phyloP scores from a whole-genome alignment of 2,329 filamentous ascomycete species.

The Thelonectria discophora region DNA sequence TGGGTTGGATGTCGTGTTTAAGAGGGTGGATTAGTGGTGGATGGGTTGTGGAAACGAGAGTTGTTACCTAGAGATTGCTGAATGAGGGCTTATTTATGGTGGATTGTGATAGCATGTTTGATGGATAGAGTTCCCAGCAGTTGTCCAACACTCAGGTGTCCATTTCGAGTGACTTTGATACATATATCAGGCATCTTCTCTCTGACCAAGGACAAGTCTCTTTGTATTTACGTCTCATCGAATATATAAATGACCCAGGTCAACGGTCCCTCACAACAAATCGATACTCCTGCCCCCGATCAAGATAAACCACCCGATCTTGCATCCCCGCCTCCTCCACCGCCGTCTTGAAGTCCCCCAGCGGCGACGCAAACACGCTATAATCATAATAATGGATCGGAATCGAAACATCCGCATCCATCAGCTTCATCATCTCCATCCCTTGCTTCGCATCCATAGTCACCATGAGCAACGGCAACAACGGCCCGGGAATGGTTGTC shows the following conservation, averaged over 20 bases:
- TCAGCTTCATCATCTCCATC: constrained; percentile 65
- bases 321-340: constrained; percentile 43
- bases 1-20: background rate
- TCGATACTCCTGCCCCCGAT: constrained; percentile 31
- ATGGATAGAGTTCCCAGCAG: too few relatives aligned
- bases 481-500: constrained; percentile 69
- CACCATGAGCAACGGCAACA: constrained; percentile 69
- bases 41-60: too few relatives aligned
- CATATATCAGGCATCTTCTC: too few relatives aligned
- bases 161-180: too few relatives aligned
- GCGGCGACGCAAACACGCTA: constrained; percentile 66
- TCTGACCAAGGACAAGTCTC: too few relatives aligned
- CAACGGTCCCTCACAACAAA: background rate
- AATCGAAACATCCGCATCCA: constrained; percentile 69
- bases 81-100: too few relatives aligned
- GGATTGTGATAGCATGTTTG: too few relatives aligned
- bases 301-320: background rate
- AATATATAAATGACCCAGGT: too few relatives aligned
- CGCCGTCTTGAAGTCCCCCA: constrained; percentile 67
- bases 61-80: too few relatives aligned
- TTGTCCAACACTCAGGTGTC: too few relatives aligned
- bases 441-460: constrained; percentile 74
- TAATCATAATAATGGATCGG: constrained; percentile 74
- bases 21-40: background rate
- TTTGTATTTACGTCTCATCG: too few relatives aligned